These are phyloP conservation scores for Kondoa subrosea DNA, from an alignment of 768 basidiomycete genomes.

Conservation along the genomic window DNA sequence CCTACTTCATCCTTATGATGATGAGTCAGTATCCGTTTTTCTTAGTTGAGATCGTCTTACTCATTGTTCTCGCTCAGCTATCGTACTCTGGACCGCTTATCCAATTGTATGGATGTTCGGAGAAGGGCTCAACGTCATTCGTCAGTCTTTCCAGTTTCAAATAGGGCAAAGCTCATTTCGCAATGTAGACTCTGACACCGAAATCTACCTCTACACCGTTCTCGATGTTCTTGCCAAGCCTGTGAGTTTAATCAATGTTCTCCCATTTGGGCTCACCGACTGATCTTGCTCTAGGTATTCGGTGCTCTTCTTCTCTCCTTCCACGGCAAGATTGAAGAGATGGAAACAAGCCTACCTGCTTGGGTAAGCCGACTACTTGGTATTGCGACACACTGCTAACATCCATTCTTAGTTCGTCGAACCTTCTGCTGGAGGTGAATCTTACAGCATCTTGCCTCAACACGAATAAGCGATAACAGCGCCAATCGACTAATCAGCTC, in stretches of 20 bases:
- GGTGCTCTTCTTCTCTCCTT: neutral
- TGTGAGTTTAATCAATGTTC: neutral
- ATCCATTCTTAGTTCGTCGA: neutral
- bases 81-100: neutral
- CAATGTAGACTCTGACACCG: neutral
- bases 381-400: neutral
- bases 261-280: neutral
- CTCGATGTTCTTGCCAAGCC: conserved; percentile 6
- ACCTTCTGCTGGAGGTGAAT: neutral
- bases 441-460: neutral
- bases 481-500: neutral
- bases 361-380: neutral
- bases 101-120: neutral
- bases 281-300: neutral
- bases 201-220: neutral
- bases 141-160: neutral
- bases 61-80: neutral
- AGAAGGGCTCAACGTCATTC: conserved; percentile 7
- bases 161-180: neutral
- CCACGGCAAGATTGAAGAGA: neutral
- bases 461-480: neutral
- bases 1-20: neutral
- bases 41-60: neutral
- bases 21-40: neutral
- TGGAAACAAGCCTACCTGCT: neutral